phyloP scores from a whole-genome alignment of 1,284 basidiomycete species.

The Apiotrichum porosum region DNA sequence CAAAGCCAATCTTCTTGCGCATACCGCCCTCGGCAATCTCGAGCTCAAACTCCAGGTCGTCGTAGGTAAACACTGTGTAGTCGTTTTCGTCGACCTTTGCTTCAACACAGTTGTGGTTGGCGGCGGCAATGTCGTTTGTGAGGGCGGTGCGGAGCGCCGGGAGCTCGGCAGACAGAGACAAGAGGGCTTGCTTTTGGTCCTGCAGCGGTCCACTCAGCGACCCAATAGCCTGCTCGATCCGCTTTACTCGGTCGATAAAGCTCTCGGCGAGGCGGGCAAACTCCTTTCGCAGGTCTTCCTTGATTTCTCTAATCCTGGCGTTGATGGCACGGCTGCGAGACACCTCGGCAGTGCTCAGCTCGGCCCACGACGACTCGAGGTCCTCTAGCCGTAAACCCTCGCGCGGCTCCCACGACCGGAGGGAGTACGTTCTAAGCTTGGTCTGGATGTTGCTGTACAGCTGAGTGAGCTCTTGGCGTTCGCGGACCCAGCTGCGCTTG shows the following conservation, averaged over 20 bases:
- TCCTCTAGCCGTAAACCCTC: conserved; percentile 66
- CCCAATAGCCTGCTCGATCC: conserved; percentile 69
- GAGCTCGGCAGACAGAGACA: conserved; percentile 26
- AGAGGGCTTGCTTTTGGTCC: conserved; percentile 40
- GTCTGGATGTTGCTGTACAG: conserved; percentile 92
- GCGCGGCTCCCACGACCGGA: conserved; percentile 77
- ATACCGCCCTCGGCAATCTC: conserved; percentile 76
- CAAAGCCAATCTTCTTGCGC: conserved; percentile 85
- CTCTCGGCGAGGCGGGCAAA: conserved; percentile 81
- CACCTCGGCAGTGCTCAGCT: conserved; percentile 69
- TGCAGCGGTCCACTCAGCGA: conserved; percentile 67
- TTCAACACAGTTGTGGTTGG: conserved; percentile 70
- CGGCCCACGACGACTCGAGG: conserved; percentile 73
- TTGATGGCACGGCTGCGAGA: conserved; percentile 78
- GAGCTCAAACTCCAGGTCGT: conserved; percentile 87
- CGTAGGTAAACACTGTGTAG: conserved; percentile 83
- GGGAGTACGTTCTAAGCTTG: conserved; percentile 83
- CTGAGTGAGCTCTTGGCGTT: conserved; percentile 81
- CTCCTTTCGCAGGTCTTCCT: conserved; percentile 74
- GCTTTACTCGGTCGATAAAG: conserved; percentile 68
- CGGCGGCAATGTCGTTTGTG: conserved; percentile 25
- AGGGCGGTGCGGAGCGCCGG: conserved; percentile 28
- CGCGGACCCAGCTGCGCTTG: conserved; percentile 82
- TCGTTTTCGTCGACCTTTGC: conserved; percentile 98
- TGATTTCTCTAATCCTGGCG: conserved; percentile 84